phyloP scores from a whole-genome alignment of 2,329 filamentous ascomycete species.

The Plenodomus lindquistii region DNA sequence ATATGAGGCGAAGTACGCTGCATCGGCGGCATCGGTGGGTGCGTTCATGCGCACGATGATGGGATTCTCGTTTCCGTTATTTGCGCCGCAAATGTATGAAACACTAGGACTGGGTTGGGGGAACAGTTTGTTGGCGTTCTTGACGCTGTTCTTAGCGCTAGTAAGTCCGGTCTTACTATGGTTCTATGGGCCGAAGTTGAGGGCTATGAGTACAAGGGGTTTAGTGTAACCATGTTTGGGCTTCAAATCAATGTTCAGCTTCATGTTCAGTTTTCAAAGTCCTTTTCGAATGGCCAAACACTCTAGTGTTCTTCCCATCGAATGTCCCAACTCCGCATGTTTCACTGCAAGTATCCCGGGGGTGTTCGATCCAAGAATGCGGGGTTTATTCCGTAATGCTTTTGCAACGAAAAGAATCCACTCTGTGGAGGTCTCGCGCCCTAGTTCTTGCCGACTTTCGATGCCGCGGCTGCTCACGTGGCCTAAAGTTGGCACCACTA shows the following conservation, averaged over 20 bases:
- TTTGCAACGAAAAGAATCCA: too few relatives aligned
- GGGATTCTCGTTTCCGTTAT: constrained; percentile 62
- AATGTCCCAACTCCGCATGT: too few relatives aligned
- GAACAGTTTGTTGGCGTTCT: constrained; percentile 58
- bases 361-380: too few relatives aligned
- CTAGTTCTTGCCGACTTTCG: too few relatives aligned
- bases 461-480: too few relatives aligned
- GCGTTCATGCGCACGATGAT: constrained; percentile 58
- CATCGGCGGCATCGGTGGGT: constrained; percentile 63
- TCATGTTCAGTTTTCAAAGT: too few relatives aligned
- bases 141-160: constrained; percentile 53
- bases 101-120: constrained; percentile 63
- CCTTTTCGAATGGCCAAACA: too few relatives aligned
- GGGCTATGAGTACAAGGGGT: constrained; percentile 24
- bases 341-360: background rate
- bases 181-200: constrained; percentile 46
- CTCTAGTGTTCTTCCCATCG: too few relatives aligned
- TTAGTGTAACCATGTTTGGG: background rate
- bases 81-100: constrained; percentile 61
- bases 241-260: too few relatives aligned
- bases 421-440: too few relatives aligned
- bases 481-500: too few relatives aligned
- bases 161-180: constrained; percentile 52
- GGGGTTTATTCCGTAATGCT: too few relatives aligned
- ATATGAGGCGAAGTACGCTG: constrained; percentile 53